These are phyloP conservation scores for Bombardia bombarda DNA, from an alignment of 495 filamentous ascomycete species.

Conservation along the genomic window DNA sequence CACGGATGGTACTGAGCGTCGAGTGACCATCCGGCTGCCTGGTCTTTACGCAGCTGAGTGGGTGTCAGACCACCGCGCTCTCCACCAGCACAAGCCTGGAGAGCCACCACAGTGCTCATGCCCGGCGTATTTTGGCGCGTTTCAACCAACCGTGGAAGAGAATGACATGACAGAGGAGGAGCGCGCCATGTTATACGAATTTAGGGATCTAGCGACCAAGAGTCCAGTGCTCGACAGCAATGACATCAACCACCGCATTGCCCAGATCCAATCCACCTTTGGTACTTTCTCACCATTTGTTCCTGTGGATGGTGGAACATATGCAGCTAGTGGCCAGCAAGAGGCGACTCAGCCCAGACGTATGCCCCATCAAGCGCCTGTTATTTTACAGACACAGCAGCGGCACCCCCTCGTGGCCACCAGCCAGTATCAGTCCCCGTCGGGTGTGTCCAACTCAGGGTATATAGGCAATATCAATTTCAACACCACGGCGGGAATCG, in stretches of 20 bases:
- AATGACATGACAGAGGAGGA: slow-evolving; percentile 9
- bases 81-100: slow-evolving; percentile 25
- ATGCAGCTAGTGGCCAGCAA: too few species aligned
- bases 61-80: slow-evolving; percentile 26
- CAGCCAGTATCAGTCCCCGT: too few species aligned
- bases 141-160: slow-evolving; percentile 10
- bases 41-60: slow-evolving; percentile 36
- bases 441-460: too few species aligned
- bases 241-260: slow-evolving; percentile 5
- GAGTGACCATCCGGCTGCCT: slow-evolving; percentile 20
- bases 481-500: too few species aligned
- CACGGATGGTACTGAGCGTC: slow-evolving; percentile 2
- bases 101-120: slow-evolving; percentile 30
- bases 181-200: slow-evolving; percentile 3
- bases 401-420: too few species aligned
- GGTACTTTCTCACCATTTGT: too few species aligned
- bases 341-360: too few species aligned
- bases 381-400: too few species aligned
- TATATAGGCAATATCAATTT: too few species aligned
- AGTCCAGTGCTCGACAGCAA: background rate
- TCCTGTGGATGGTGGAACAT: too few species aligned
- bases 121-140: slow-evolving; percentile 17
- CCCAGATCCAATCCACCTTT: slow-evolving; percentile 8
- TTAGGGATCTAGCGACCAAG: slow-evolving; percentile 7
- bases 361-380: too few species aligned